Conservation (phyloP, 2,329 filamentous ascomycete genomes). For the Ceratocystis colombiana region DNA sequence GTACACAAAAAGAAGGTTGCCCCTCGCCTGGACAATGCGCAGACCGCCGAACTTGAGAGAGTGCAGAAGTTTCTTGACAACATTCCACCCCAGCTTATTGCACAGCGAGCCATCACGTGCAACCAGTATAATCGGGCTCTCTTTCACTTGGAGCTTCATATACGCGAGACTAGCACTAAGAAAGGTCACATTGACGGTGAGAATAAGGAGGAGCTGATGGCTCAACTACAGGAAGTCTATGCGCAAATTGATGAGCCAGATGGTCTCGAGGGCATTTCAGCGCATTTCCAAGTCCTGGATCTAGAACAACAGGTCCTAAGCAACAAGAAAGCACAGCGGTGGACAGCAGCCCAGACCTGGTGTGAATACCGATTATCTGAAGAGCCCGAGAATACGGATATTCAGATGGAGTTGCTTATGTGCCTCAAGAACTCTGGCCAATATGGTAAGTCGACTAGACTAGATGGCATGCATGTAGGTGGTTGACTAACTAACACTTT, state of each 20-base stretch:
- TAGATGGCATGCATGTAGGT: not conserved
- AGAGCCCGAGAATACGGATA: conserved; percentile 62
- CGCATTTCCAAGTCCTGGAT: conserved; percentile 74
- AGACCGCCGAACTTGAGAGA: conserved; percentile 42
- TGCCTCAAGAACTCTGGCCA: conserved; percentile 95
- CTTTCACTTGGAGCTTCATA: conserved; percentile 91
- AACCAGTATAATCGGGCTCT: conserved; percentile 84
- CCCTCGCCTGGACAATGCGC: conserved; percentile 28
- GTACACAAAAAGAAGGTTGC: conserved; percentile 51
- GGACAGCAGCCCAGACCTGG: conserved; percentile 94
- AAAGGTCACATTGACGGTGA: conserved; percentile 39
- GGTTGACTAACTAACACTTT: conserved; percentile 27
- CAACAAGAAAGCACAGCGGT: conserved; percentile 83
- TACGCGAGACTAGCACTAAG: conserved; percentile 37
- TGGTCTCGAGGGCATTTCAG: conserved; percentile 86
- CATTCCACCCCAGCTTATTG: conserved; percentile 65
- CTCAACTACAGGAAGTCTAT: conserved; percentile 84
- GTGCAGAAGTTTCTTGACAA: conserved; percentile 45
- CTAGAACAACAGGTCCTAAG: conserved; percentile 89
- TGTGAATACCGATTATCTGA: conserved; percentile 84
- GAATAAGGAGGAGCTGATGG: conserved; percentile 42
- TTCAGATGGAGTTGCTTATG: conserved; percentile 72
- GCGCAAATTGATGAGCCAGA: conserved; percentile 96
- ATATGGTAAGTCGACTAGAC: conserved; percentile 51
- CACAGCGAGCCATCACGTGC: conserved; percentile 81